Percentiles rank a stretch among this genome's conserved stretches.
These are phyloP conservation scores for Dalbergia oliveri DNA, from an alignment of 306 rosid species.

Conservation along the genomic window DNA sequence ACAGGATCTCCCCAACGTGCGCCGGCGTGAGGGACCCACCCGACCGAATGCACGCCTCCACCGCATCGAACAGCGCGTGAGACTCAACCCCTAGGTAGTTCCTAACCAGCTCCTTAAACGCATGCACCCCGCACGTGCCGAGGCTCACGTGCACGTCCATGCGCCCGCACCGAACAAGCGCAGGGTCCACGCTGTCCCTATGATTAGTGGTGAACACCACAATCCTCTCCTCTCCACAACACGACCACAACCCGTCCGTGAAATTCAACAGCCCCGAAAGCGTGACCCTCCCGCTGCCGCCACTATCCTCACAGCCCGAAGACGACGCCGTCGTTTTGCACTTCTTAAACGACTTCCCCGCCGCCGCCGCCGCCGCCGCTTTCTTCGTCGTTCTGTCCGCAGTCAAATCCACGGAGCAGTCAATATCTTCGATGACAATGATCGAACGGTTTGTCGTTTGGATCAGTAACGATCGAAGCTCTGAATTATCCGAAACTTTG, in stretches of 20 bases:
- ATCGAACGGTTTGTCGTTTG: slow-evolving; percentile 89
- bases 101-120: slow-evolving; percentile 63
- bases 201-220: slow-evolving; percentile 84
- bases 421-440: slow-evolving; percentile 87
- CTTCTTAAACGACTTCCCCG: slow-evolving; percentile 40
- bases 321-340: slow-evolving; percentile 33
- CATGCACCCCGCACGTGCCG: slow-evolving; percentile 78
- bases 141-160: slow-evolving; percentile 92
- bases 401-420: slow-evolving; percentile 82
- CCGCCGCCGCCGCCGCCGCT: background rate
- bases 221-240: slow-evolving; percentile 88
- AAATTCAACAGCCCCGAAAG: slow-evolving; percentile 87
- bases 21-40: slow-evolving; percentile 92
- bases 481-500: slow-evolving; percentile 84
- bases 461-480: slow-evolving; percentile 74
- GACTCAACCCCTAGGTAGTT: slow-evolving; percentile 71
- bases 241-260: slow-evolving; percentile 88
- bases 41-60: slow-evolving; percentile 64
- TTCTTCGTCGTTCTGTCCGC: slow-evolving; percentile 65
- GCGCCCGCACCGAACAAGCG: slow-evolving; percentile 80
- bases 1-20: slow-evolving; percentile 76
- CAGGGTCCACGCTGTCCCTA: slow-evolving; percentile 80
- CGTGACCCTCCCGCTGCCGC: slow-evolving; percentile 62
- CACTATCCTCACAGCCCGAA: slow-evolving; percentile 51
- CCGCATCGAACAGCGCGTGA: slow-evolving; percentile 66